Percentiles rank a stretch among this genome's conserved stretches.
Conservation (phyloP, 2,329 filamentous ascomycete genomes). For the Penicillium sp. region DNA sequence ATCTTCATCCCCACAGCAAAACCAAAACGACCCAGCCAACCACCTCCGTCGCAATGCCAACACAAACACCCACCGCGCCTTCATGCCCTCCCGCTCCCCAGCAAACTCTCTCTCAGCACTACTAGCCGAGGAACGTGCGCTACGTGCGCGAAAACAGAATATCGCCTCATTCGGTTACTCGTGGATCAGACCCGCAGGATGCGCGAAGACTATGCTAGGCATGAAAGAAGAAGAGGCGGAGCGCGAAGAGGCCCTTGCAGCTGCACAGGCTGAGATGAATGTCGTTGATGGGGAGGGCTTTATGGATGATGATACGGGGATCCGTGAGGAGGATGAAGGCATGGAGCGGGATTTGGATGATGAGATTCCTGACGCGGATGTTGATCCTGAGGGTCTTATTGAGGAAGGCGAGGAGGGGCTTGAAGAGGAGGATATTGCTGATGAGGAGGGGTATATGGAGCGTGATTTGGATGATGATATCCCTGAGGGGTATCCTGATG, state of each 20-base stretch:
- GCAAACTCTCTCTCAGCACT: slow-evolving; percentile 64
- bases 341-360: slow-evolving; percentile 45
- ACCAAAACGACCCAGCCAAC: slow-evolving; percentile 22
- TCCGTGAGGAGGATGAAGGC: slow-evolving; percentile 16
- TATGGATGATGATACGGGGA: slow-evolving; percentile 39
- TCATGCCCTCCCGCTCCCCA: slow-evolving; percentile 49
- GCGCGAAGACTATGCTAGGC: slow-evolving; percentile 84
- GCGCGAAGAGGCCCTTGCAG: slow-evolving; percentile 75
- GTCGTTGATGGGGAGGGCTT: slow-evolving; percentile 45
- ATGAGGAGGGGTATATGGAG: slow-evolving; percentile 49
- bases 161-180: slow-evolving; percentile 80
- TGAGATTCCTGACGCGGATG: slow-evolving; percentile 45
- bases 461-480: slow-evolving; percentile 69
- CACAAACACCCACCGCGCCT: slow-evolving; percentile 21
- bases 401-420: slow-evolving; percentile 46
- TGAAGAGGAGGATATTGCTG: slow-evolving; percentile 53
- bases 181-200: slow-evolving; percentile 86
- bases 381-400: slow-evolving; percentile 35
- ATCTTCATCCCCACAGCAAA: slow-evolving; percentile 30
- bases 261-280: slow-evolving; percentile 69
- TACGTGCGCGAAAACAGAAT: slow-evolving; percentile 71
- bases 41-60: slow-evolving; percentile 30
- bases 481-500: slow-evolving; percentile 55
- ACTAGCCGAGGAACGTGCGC: slow-evolving; percentile 68
- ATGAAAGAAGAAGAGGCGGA: slow-evolving; percentile 86